Evolutionary conservation across 306 rosid species (phyloP).

Genomic region (Trifolium subterraneum): DNA sequence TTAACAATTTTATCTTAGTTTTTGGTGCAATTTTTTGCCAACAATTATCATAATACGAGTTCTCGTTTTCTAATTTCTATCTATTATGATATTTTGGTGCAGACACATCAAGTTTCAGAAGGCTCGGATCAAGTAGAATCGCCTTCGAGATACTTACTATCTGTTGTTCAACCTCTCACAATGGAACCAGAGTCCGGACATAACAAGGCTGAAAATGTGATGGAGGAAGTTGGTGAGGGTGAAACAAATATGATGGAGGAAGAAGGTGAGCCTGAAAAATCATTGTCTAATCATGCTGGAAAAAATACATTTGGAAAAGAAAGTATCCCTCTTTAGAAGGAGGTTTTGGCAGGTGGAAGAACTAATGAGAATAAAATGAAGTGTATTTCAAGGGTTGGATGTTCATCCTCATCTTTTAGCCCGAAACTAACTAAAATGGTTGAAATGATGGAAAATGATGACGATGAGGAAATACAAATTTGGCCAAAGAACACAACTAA

Average conservation of each 20-base stretch:
- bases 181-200: too few relatives aligned
- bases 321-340: too few relatives aligned
- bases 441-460: too few relatives aligned
- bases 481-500: not conserved
- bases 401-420: not conserved
- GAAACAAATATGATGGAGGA: too few relatives aligned
- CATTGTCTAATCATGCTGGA: not conserved
- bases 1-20: too few relatives aligned
- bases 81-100: not conserved
- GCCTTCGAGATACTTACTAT: too few relatives aligned
- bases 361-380: too few relatives aligned
- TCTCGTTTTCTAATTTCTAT: too few relatives aligned
- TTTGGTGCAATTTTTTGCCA: not conserved
- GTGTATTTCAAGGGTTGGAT: not conserved
- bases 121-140: too few relatives aligned
- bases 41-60: not conserved
- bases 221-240: too few relatives aligned
- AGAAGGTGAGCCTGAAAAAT: not conserved
- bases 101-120: not conserved
- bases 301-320: not conserved
- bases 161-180: too few relatives aligned
- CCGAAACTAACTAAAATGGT: constrained; percentile 6
- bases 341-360: too few relatives aligned
- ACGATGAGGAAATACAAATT: not conserved
- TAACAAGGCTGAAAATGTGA: not conserved